A percentile compares a stretch with the other conserved stretches of the same genome.
Evolutionary conservation across 768 basidiomycete species (phyloP).

Genomic region (Phylloporus sp.): DNA sequence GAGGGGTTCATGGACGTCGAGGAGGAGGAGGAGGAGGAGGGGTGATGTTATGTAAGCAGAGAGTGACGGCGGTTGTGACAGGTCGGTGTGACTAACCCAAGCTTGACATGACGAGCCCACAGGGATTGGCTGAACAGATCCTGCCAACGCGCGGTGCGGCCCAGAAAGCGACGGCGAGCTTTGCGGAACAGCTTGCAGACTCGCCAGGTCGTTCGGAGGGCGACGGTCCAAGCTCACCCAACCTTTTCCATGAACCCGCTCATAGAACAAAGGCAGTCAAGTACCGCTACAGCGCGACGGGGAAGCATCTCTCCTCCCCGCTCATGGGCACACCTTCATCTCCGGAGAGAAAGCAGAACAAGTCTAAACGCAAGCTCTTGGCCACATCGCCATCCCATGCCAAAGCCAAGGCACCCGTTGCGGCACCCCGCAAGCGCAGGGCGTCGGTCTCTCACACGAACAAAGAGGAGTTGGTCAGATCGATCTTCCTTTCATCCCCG

Average conservation of each 20-base stretch:
- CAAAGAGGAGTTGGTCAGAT: slow-evolving; percentile 6
- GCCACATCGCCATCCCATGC: slow-evolving; percentile 11
- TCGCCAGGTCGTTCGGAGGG: slow-evolving; percentile 23
- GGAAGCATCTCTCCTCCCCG: slow-evolving; percentile 33
- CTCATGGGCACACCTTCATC: slow-evolving; percentile 31
- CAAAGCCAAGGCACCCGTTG: slow-evolving; percentile 7
- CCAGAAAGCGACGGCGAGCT: slow-evolving; percentile 27
- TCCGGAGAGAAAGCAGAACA: slow-evolving; percentile 22
- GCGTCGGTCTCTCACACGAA: slow-evolving; percentile 7
- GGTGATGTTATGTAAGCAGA: slow-evolving; percentile 12
- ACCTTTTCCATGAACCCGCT: slow-evolving; percentile 25
- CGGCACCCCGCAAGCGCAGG: slow-evolving; percentile 29
- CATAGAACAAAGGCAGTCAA: slow-evolving; percentile 27
- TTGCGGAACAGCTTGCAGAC: slow-evolving; percentile 33
- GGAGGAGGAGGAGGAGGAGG: neutral
- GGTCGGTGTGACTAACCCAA: slow-evolving; percentile 11
- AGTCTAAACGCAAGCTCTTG: slow-evolving; percentile 2
- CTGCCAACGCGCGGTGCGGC: slow-evolving; percentile 34
- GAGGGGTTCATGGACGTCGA: neutral
- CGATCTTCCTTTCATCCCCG: slow-evolving; percentile 15
- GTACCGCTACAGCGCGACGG: slow-evolving; percentile 31
- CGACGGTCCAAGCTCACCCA: slow-evolving; percentile 15
- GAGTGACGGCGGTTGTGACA: slow-evolving; percentile 11
- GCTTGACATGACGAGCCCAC: slow-evolving; percentile 14
- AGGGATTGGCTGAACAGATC: slow-evolving; percentile 10